Evolutionary conservation across 2,329 filamentous ascomycete species (phyloP).

Genomic region (Zasmidium citrigriseum): DNA sequence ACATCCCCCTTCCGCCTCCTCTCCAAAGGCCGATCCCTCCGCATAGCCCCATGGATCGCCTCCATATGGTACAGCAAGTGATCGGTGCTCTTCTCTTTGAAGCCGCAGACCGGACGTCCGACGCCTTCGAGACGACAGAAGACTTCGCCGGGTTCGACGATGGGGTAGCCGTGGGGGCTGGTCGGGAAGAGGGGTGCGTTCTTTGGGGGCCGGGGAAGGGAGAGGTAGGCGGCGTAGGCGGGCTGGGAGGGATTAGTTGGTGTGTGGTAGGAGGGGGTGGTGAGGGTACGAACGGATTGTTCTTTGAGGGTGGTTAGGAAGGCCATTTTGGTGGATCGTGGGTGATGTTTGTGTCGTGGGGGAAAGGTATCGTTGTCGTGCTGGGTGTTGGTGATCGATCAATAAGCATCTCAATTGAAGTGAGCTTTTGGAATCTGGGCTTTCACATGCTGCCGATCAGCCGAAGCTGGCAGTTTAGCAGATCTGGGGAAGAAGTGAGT

Average conservation of each 20-base stretch:
- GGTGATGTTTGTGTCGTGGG: no score
- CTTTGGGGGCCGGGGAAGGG: background rate
- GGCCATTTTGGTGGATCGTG: background rate
- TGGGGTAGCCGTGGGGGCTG: background rate
- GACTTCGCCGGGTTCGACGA: conserved; percentile 1
- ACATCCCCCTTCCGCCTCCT: background rate
- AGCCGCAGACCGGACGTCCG: background rate
- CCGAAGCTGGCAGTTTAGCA: no score
- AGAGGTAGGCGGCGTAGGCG: background rate
- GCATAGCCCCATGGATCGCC: background rate
- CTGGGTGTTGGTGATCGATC: no score
- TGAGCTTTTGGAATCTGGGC: no score
- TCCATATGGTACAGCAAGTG: background rate
- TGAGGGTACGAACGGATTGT: background rate
- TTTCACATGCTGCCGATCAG: no score
- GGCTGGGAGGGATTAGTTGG: background rate
- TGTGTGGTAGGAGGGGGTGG: background rate
- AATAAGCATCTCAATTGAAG: no score
- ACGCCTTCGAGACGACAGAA: background rate
- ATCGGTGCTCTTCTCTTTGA: background rate
- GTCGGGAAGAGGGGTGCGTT: background rate
- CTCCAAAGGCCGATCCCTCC: background rate
- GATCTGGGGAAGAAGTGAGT: no score
- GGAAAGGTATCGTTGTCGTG: no score
- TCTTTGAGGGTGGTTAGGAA: background rate